A percentile compares a stretch with the other conserved stretches of the same genome.
Evolutionary conservation across 805 yeast species (phyloP).

Genomic region (Starmerella kuoi): DNA sequence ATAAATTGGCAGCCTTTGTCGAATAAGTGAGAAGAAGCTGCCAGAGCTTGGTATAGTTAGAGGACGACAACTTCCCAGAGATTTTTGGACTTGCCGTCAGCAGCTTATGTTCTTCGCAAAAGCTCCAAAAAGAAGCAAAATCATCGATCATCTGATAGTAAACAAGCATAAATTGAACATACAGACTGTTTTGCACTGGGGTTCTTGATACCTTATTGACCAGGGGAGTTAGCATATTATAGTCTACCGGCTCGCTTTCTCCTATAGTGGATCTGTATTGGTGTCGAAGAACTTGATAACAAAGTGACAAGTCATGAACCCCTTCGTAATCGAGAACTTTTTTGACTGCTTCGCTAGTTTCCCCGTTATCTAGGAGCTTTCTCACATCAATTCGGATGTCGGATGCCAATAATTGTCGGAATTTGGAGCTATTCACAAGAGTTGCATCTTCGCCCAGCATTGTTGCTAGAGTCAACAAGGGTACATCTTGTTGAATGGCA

Average conservation of each 20-base stretch:
- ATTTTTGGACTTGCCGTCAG: neutral
- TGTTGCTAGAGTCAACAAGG: neutral
- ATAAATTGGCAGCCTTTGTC: no score
- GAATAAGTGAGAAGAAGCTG: neutral
- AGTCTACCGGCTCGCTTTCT: neutral
- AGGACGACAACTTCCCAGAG: neutral
- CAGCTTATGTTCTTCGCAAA: neutral
- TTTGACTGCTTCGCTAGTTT: neutral
- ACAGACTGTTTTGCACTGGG: neutral
- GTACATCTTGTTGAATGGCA: neutral
- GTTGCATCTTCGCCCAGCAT: slow-evolving; percentile 8
- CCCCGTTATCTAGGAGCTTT: neutral
- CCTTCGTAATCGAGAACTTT: neutral
- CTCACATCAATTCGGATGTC: neutral
- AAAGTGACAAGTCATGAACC: neutral
- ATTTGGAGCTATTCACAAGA: slow-evolving; percentile 5
- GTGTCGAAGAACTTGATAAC: neutral
- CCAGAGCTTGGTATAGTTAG: slow-evolving; percentile 1
- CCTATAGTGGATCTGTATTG: no score
- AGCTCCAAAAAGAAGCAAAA: neutral
- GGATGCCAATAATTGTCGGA: neutral
- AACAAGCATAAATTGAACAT: slow-evolving; percentile 10
- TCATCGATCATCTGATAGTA: neutral
- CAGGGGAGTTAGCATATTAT: neutral
- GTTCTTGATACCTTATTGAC: neutral